These are phyloP conservation scores for Boletus reticulatus DNA, from an alignment of 768 basidiomycete species.

Conservation along the genomic window DNA sequence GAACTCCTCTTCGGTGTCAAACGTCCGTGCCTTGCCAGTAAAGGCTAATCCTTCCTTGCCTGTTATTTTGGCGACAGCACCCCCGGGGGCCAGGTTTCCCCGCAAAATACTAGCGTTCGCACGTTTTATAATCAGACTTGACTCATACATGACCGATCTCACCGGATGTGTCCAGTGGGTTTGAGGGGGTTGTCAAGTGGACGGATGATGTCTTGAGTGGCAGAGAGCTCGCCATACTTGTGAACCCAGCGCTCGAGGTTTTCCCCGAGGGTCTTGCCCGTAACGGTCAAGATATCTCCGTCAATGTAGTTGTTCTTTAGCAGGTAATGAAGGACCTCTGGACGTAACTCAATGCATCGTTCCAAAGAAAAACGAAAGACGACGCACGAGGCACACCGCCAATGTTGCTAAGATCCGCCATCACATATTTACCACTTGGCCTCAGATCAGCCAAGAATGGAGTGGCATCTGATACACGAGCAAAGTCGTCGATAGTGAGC, in stretches of 20 bases:
- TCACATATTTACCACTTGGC: conserved; percentile 97
- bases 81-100: conserved; percentile 91
- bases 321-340: conserved; percentile 84
- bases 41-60: conserved; percentile 92
- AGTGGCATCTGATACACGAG: conserved; percentile 84
- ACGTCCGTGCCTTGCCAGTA: conserved; percentile 88
- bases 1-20: conserved; percentile 89
- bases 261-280: conserved; percentile 86
- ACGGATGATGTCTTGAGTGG: conserved; percentile 80
- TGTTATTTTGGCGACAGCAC: conserved; percentile 96
- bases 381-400: conserved; percentile 92
- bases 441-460: conserved; percentile 97
- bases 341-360: background rate
- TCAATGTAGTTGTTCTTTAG: conserved; percentile 87
- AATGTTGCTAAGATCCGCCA: conserved; percentile 95
- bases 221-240: conserved; percentile 71
- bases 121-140: background rate
- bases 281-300: conserved; percentile 89
- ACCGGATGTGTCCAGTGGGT: conserved; percentile 87
- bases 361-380: background rate
- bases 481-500: conserved; percentile 90
- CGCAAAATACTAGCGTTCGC: conserved; percentile 67
- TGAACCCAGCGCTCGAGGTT: conserved; percentile 89
- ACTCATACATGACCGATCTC: conserved; percentile 8
- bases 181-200: conserved; percentile 89